phyloP scores from a whole-genome alignment of 2,329 filamentous ascomycete species.

The Hypoxylon sp. region DNA sequence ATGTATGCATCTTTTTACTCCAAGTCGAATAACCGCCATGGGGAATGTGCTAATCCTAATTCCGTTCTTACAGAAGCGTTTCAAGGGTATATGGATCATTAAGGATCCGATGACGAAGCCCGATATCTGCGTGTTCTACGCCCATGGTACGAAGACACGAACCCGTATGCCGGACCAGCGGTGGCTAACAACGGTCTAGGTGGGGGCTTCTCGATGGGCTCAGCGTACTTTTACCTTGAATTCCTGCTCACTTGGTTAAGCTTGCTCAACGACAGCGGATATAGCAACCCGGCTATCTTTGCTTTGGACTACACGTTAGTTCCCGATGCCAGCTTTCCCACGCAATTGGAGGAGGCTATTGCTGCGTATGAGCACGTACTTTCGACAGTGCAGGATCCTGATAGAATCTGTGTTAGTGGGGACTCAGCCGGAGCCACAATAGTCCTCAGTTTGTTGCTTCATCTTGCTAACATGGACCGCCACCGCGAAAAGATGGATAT shows the following conservation, averaged over 20 bases:
- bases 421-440: constrained; percentile 83
- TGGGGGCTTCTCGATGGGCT: constrained; percentile 86
- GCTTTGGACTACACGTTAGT: constrained; percentile 83
- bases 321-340: constrained; percentile 76
- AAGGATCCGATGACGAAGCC: constrained; percentile 67
- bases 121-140: constrained; percentile 83
- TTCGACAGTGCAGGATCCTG: constrained; percentile 63
- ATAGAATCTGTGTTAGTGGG: constrained; percentile 74
- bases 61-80: constrained; percentile 51
- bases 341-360: constrained; percentile 74
- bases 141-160: constrained; percentile 71
- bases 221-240: constrained; percentile 83
- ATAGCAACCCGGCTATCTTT: constrained; percentile 79
- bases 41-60: constrained; percentile 28
- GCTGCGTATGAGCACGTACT: constrained; percentile 77
- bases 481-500: constrained; percentile 44
- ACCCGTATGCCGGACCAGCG: not conserved
- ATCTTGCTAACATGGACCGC: constrained; percentile 61
- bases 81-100: constrained; percentile 75
- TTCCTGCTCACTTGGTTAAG: constrained; percentile 78
- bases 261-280: constrained; percentile 70
- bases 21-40: not conserved
- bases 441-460: constrained; percentile 75
- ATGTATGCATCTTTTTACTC: constrained; percentile 50
- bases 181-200: constrained; percentile 54